Conservation (phyloP, 768 basidiomycete species). For the Leccinum pellstonianum region DNA sequence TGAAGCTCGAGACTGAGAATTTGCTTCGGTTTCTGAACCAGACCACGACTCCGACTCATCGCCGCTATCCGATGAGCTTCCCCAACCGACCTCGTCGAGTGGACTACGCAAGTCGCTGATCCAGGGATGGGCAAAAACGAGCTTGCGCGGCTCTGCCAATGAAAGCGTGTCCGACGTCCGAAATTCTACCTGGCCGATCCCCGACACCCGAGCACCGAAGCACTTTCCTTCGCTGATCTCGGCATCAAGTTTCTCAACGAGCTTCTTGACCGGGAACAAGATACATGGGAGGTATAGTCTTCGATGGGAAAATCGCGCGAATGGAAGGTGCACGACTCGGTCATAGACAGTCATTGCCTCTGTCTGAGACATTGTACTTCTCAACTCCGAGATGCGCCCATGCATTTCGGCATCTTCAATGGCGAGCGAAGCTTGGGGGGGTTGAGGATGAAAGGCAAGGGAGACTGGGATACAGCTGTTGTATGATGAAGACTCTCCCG, state of each 20-base stretch:
- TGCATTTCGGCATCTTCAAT: neutral
- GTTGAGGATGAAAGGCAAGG: neutral
- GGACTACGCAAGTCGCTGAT: conserved; percentile 7
- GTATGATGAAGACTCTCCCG: conserved; percentile 9
- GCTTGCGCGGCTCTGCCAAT: too few relatives aligned
- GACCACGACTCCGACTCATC: neutral
- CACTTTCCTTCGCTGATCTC: neutral
- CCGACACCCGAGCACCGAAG: conserved; percentile 4
- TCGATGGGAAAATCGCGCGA: conserved; percentile 1
- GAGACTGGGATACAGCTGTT: conserved; percentile 14
- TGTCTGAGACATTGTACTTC: neutral
- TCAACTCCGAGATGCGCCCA: neutral
- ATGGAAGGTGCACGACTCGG: neutral
- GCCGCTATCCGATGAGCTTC: neutral
- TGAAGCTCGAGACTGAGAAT: neutral
- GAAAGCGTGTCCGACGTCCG: neutral
- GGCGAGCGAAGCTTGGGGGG: neutral
- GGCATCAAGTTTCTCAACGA: neutral
- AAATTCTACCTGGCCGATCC: conserved; percentile 7
- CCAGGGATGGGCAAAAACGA: conserved; percentile 15
- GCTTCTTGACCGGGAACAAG: neutral
- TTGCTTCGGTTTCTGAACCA: neutral
- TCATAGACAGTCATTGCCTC: neutral
- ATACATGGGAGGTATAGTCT: conserved; percentile 4
- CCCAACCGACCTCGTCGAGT: neutral